Evolutionary conservation across 129 eudicot genomes (phyloP).

Genomic region (Centella asiatica): DNA sequence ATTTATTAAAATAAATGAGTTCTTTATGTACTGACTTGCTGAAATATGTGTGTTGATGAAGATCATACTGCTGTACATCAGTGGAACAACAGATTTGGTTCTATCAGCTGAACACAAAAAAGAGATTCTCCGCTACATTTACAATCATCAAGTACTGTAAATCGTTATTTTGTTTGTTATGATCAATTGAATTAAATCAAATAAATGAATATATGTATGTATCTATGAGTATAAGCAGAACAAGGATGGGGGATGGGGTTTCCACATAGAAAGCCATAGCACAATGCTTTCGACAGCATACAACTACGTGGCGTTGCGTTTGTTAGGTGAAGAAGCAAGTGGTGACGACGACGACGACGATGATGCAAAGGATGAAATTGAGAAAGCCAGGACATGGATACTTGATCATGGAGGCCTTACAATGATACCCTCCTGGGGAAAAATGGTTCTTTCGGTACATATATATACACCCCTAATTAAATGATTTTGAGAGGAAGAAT

Average conservation of each 20-base stretch:
- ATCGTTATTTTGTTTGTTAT: too few relatives aligned
- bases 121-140: slow-evolving; percentile 73
- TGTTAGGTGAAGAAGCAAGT: slow-evolving; percentile 16
- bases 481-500: too few relatives aligned
- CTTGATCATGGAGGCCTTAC: slow-evolving; percentile 21
- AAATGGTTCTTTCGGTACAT: slow-evolving; percentile 22
- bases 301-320: slow-evolving; percentile 18
- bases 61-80: too few relatives aligned
- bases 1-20: too few relatives aligned
- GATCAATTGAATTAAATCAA: too few relatives aligned
- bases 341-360: slow-evolving; percentile 14
- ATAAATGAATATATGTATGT: too few relatives aligned
- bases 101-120: slow-evolving; percentile 46
- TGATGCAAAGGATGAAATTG: too few relatives aligned
- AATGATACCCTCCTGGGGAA: slow-evolving; percentile 28
- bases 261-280: not conserved
- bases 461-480: too few relatives aligned
- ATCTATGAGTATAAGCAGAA: too few relatives aligned
- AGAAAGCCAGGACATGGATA: slow-evolving; percentile 28
- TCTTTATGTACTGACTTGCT: too few relatives aligned
- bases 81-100: too few relatives aligned
- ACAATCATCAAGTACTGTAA: slow-evolving; percentile 66
- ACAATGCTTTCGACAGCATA: slow-evolving; percentile 14
- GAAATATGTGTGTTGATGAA: too few relatives aligned
- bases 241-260: slow-evolving; percentile 6